A percentile compares a stretch with the other conserved stretches of the same genome.
Evolutionary conservation across 495 filamentous ascomycete genomes (phyloP).

Genomic region (Penicillium fimorum): DNA sequence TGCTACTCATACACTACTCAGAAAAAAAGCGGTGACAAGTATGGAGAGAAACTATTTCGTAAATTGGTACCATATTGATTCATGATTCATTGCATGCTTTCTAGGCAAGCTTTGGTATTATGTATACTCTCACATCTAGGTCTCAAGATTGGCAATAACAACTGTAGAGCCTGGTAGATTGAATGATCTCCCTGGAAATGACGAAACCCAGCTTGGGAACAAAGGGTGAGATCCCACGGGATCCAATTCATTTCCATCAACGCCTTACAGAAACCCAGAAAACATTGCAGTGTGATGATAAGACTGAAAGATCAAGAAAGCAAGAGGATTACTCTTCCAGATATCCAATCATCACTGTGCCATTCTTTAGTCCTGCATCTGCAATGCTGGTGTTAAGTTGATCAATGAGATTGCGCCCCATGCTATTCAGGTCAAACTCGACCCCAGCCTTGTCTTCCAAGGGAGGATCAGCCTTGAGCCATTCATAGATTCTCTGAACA

Average conservation of each 20-base stretch:
- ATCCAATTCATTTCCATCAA: conserved; percentile 12
- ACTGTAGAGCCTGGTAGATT: neutral
- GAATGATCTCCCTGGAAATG: neutral
- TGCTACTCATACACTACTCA: neutral
- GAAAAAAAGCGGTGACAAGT: too few species aligned
- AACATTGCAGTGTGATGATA: neutral
- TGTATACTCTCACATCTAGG: neutral
- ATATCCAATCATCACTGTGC: conserved; percentile 90
- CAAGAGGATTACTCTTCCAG: conserved; percentile 55
- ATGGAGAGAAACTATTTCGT: too few species aligned
- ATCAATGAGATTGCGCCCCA: conserved; percentile 80
- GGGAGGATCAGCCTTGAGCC: conserved; percentile 80
- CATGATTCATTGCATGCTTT: conserved; percentile 9
- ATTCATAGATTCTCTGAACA: conserved; percentile 86
- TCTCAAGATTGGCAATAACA: neutral
- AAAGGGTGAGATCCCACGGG: conserved; percentile 5
- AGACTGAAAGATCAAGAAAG: neutral
- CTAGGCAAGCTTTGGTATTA: neutral
- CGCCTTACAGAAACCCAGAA: conserved; percentile 15
- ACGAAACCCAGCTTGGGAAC: neutral
- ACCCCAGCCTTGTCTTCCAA: conserved; percentile 71
- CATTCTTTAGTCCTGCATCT: conserved; percentile 84
- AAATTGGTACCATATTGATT: neutral
- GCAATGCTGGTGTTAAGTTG: conserved; percentile 67
- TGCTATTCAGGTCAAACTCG: conserved; percentile 79